phyloP scores from a whole-genome alignment of 192 early-diverging fungal genomes.

The Rhizoclosmatium globosum region DNA sequence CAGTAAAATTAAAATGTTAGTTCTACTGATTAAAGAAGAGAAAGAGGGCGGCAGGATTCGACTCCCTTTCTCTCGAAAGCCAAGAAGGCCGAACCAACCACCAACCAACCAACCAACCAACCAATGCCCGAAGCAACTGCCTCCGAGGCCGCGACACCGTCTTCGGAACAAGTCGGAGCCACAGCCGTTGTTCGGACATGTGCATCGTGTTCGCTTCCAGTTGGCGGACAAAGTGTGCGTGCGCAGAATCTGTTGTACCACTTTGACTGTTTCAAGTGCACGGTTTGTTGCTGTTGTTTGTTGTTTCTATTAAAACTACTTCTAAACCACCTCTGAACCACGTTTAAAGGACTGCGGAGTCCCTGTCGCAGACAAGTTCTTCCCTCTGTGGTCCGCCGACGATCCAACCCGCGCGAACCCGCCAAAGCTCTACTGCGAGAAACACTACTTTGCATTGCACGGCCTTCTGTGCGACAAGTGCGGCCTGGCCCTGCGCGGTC shows the following conservation, averaged over 20 bases:
- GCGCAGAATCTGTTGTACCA: slow-evolving; percentile 86
- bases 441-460: slow-evolving; percentile 85
- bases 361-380: slow-evolving; percentile 86
- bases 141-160: neutral
- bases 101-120: neutral
- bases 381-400: slow-evolving; percentile 69
- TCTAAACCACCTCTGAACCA: neutral
- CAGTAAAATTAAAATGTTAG: too few species aligned
- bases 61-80: too few species aligned
- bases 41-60: too few species aligned
- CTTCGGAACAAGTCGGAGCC: neutral
- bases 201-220: slow-evolving; percentile 69
- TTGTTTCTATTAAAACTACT: neutral
- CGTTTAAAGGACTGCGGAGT: slow-evolving; percentile 63
- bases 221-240: slow-evolving; percentile 92
- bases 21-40: too few species aligned
- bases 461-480: slow-evolving; percentile 89
- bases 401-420: slow-evolving; percentile 53
- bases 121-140: neutral
- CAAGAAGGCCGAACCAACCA: too few species aligned
- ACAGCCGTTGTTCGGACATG: slow-evolving; percentile 52
- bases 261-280: slow-evolving; percentile 93
- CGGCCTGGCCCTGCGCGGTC: slow-evolving; percentile 84
- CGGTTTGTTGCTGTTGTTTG: slow-evolving; percentile 65
- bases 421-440: slow-evolving; percentile 76